Evolutionary conservation across 768 basidiomycete genomes (phyloP), one percentile per base, ranked within the genome.

Genomic region (Mycena leptocephala): DNA sequence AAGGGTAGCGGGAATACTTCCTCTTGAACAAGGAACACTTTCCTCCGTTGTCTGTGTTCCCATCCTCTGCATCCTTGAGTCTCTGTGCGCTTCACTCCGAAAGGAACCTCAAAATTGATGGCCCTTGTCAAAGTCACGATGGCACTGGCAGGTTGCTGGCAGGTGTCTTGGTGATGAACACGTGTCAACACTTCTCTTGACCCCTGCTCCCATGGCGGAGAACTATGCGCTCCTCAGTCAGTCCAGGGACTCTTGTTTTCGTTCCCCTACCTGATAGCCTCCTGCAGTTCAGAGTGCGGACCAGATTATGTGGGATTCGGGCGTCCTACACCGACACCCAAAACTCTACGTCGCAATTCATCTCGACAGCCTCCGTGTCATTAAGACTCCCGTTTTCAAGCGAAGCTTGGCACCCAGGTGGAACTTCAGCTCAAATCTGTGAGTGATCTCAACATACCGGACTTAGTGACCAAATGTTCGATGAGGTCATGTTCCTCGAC

Each of bases 391-490:
- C 18, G 33, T 24, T 37, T 39, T 39, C 35, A 39, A 62, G 22
- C 59, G 59, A 24, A 62, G 59, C 59, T 35, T 62, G 35, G 9
- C n/a, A 35, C 59, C 59, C 35, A 39, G 14, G n/a, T 62, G 59
- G 59, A 62, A 62, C 59, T 62, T 62, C n/a, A 62, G n/a, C 22
- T 13, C 35, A 24, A 39, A 62, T n/a, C 59, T 62, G 59, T 62
- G 35, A 62, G 59, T 62, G 32, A 62, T 37, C 24, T 14, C 11
- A n/a, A 5, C 14, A n/a, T n/a, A 22, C 59, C 3, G 20, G 9
- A 20, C 14, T 9, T 20, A 5, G 20, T 39, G 10, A 22, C 35
- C 33, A n/a, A 33, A 16, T 61, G 33, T 37, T 62, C 20, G 59
- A 59, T 61, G 35, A 37, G 59, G 22, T 24, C 24, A 13, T 55